Base-by-base conservation (phyloP, 2,329 filamentous ascomycete genomes). In the Diaporthe sp. region DNA sequence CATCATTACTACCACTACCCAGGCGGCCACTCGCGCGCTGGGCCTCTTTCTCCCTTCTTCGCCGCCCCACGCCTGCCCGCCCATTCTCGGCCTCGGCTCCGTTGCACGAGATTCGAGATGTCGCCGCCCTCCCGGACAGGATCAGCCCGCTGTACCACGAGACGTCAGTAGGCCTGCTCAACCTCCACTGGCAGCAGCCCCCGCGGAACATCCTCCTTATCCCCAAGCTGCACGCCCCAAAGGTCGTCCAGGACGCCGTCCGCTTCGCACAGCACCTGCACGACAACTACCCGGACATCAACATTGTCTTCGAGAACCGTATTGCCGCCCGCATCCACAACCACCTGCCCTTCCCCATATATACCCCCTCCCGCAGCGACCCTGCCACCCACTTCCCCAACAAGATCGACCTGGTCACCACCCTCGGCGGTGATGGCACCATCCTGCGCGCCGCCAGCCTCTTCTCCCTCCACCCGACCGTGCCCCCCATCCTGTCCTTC, bases 401-500 rank as follows among this genome's bases (percentile, higher is more conserved):
- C 75, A 98, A 97, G 85, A 93, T 97, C 76, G 97, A 99, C 81
- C 88, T 98, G 75, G 93, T 96, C 31, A 92, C 95, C 58, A 98
- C 97, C 0, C 91, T 99, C 68, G 97, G 97, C 72, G 97, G 97
- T 57, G 97, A 99, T 83, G 95, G 95, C 76, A 98, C 95, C 3
- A 96, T 98, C 72, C 85, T 98, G 62, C 94, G 94, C 76, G 95
- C 95, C 0, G 94, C 95, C 2, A 96, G 94, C 72, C 89, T 98
- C 7, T 98, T 97, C 85, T 95, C 95, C 76, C 93, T 94, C 51
- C 92, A 94, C 60, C 88, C 90, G 2, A 92, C 92, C 58, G 96
- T 99, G 0, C 97, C 97, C 0, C 97, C 97, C 0, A 94, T 99
- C 46, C 87, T 99, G 10, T 95, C 95, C 1, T 99, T 99, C 82